Evolutionary conservation across 345 rosid species (phyloP).

Genomic region (Eucalyptus lansdowneana): DNA sequence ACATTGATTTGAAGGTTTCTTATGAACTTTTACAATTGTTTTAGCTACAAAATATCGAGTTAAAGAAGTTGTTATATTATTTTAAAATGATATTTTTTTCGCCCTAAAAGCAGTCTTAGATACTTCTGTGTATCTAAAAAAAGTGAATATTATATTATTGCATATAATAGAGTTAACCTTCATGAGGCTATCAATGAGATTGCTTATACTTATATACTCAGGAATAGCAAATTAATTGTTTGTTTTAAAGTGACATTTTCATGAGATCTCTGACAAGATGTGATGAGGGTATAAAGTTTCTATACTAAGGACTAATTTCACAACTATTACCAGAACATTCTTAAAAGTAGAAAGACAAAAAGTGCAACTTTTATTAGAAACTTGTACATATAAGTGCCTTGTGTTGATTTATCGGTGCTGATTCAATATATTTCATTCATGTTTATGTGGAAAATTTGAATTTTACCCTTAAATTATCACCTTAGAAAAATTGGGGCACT

Average conservation of each 20-base stretch:
- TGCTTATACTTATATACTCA: background rate
- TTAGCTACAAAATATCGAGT: background rate
- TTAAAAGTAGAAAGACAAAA: background rate
- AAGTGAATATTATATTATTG: background rate
- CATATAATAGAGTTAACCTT: background rate
- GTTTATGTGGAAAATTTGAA: background rate
- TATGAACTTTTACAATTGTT: background rate
- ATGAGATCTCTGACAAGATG: background rate
- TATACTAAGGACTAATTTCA: background rate
- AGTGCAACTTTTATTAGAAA: background rate
- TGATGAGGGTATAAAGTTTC: background rate
- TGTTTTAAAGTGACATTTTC: background rate
- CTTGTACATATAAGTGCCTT: background rate
- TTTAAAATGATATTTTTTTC: background rate
- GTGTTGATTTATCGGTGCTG: background rate
- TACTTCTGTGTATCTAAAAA: background rate
- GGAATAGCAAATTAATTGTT: background rate
- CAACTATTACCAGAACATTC: background rate
- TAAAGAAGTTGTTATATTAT: background rate
- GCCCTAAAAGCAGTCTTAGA: background rate
- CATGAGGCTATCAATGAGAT: background rate
- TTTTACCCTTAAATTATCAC: background rate
- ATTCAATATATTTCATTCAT: background rate
- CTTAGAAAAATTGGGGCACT: background rate
- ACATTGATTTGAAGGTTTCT: background rate